phyloP scores from a whole-genome alignment of 768 basidiomycete genomes.

The Heimioporus sp. region DNA sequence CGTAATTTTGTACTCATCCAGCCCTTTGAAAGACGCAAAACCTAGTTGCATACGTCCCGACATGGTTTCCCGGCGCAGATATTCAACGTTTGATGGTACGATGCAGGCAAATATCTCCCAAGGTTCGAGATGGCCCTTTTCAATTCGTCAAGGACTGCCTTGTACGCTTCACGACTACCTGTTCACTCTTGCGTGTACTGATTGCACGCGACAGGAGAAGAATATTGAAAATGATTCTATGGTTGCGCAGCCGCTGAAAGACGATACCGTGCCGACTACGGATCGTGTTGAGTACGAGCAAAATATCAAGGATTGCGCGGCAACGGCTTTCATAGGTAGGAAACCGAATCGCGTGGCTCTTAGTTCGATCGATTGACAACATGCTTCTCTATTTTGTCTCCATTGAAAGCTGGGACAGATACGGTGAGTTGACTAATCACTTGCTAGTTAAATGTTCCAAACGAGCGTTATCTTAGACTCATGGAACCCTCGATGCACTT shows the following conservation, averaged over 20 bases:
- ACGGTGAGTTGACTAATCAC: slow-evolving; percentile 6
- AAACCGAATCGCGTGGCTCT: background rate
- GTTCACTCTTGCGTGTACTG: background rate
- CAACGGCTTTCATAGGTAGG: slow-evolving; percentile 22
- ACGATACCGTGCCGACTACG: background rate
- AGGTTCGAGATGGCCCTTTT: slow-evolving; percentile 18
- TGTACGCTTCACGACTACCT: slow-evolving; percentile 3
- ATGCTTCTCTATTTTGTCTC: background rate
- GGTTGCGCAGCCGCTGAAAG: slow-evolving; percentile 17
- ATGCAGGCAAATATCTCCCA: slow-evolving; percentile 9
- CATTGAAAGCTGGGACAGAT: slow-evolving; percentile 14
- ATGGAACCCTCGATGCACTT: slow-evolving; percentile 10
- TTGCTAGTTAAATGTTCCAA: background rate
- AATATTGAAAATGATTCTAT: slow-evolving; percentile 22
- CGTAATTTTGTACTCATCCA: background rate
- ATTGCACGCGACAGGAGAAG: slow-evolving; percentile 14
- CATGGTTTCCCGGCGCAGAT: slow-evolving; percentile 18
- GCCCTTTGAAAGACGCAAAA: background rate
- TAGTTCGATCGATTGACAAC: background rate
- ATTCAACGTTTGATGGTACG: slow-evolving; percentile 8
- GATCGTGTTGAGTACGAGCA: slow-evolving; percentile 13
- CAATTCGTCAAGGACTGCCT: slow-evolving; percentile 22
- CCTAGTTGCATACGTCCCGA: slow-evolving; percentile 19
- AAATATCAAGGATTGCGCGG: slow-evolving; percentile 15
- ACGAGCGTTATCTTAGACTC: slow-evolving; percentile 12